Evolutionary conservation across 768 basidiomycete species (phyloP), one percentile per base, ranked within the genome.

Genomic region (Amanita polypyramis): DNA sequence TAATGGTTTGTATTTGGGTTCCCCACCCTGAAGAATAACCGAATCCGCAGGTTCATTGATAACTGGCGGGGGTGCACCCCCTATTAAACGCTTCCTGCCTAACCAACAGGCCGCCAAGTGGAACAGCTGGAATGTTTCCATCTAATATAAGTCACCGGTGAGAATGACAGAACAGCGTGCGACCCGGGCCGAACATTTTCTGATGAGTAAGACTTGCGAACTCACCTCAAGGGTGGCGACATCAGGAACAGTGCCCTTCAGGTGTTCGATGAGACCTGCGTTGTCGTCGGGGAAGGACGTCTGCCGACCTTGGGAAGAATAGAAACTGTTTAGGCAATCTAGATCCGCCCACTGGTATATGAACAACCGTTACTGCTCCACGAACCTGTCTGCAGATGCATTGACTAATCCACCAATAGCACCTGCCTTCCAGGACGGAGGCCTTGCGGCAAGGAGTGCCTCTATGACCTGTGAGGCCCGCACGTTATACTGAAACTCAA

Each of bases 121-220:
- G 56, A 80, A 77, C 41, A 90, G 64, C 65, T 87, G 87, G 60
- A 85, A 85, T 0, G 85, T 87, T 60, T 89, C 85, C 87, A 90
- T 91, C 88, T 90, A 50, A 30, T 29, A n/a, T 11, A 19, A 39
- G 29, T 11, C 10, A 34, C 23, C 25, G 23, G n/a, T 12, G 19
- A 20, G 19, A 14, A 37, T 15, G 4, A 21, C 19, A 20, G n/a
- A 12, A 27, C 9, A 2, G 30, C 25, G 7, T 27, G 25, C 25
- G 25, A 27, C 25, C 25, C 3, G n/a, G n/a, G n/a, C n/a, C n/a
- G 25, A 27, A 3, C 3, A 27, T 27, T 34, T 33, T 29, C 20
- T 33, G 43, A 33, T 17, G 25, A 39, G 46, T 20, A 23, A 23
- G 0, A 25, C 9, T 35, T 14, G 23, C n/a, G 21, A 6, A 19